Conservation (phyloP, 306 rosid species). For the Dalbergia cochinchinensis region DNA sequence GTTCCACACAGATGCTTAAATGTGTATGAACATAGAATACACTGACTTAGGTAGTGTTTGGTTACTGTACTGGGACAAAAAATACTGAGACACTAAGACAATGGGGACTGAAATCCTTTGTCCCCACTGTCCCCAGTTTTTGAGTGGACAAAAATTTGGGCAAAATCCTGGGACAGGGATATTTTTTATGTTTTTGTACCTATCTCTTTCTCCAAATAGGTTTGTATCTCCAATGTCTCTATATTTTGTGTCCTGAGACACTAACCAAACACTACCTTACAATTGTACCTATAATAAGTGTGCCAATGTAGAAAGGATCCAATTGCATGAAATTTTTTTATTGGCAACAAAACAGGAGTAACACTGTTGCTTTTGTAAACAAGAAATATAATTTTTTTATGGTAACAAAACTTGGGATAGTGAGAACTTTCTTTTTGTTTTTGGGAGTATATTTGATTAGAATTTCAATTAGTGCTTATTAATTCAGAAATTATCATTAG, state of each 20-base stretch:
- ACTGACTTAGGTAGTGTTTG: background rate
- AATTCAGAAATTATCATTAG: constrained; percentile 11
- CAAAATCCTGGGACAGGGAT: no score
- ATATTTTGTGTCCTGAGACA: no score
- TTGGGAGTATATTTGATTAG: background rate
- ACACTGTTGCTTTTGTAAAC: background rate
- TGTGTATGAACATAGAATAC: background rate
- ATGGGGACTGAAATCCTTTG: no score
- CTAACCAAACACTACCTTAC: background rate
- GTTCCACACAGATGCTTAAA: background rate
- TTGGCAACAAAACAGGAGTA: background rate
- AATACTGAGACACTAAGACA: no score
- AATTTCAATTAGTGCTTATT: background rate
- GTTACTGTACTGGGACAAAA: no score
- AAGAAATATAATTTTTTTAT: background rate
- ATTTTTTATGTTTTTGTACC: no score
- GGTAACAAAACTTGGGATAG: constrained; percentile 16
- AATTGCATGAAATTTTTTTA: constrained; percentile 3
- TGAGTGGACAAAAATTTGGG: no score
- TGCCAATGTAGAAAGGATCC: background rate
- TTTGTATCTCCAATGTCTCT: no score
- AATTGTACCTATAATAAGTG: background rate
- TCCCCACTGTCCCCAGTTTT: no score
- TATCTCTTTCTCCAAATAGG: no score
- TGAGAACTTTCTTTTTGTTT: background rate